Evolutionary conservation across 2,329 filamentous ascomycete genomes (phyloP).

Genomic region (Sclerotinia nivalis): DNA sequence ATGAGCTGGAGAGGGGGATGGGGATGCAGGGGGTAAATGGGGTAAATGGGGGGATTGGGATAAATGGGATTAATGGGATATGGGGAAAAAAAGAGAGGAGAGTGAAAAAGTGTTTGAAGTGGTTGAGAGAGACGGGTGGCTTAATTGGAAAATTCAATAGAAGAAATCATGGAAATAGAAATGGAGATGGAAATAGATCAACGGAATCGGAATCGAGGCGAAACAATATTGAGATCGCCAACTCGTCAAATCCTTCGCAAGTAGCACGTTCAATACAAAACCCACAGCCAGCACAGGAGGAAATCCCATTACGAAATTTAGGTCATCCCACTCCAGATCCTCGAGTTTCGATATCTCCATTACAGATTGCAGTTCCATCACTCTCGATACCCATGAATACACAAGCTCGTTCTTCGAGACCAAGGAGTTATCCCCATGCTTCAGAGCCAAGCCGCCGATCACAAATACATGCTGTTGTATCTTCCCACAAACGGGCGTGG

Average conservation of each 20-base stretch:
- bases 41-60: too few relatives aligned
- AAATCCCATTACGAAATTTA: not conserved
- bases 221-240: too few relatives aligned
- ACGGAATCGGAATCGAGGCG: too few relatives aligned
- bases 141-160: not conserved
- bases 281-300: not conserved
- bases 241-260: too few relatives aligned
- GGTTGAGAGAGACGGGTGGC: not conserved
- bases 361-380: not conserved
- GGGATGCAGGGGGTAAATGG: not conserved
- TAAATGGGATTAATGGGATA: not conserved
- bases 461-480: too few relatives aligned
- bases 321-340: too few relatives aligned
- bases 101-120: not conserved
- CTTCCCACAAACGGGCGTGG: too few relatives aligned
- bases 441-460: accelerated
- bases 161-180: not conserved
- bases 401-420: too few relatives aligned
- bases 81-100: not conserved
- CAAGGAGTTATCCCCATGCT: not conserved
- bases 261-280: not conserved
- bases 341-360: not conserved
- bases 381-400: not conserved
- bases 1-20: not conserved
- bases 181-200: not conserved